phyloP scores from a whole-genome alignment of 805 yeast species.

The Lipomyces spencermartinsiae region DNA sequence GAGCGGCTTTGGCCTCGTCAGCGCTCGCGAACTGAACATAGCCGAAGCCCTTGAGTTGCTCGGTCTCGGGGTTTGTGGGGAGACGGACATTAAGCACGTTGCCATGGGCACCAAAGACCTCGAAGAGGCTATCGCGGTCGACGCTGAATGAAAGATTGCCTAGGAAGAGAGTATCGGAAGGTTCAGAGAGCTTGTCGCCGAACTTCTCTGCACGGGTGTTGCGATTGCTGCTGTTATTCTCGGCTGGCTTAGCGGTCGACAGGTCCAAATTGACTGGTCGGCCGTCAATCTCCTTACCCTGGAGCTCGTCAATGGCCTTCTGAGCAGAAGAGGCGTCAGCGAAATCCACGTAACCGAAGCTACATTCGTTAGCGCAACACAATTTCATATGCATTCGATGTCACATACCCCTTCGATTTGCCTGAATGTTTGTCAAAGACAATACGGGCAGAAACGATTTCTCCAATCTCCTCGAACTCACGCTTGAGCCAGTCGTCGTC shows the following conservation, averaged over 20 bases:
- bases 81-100: slow-evolving; percentile 86
- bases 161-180: slow-evolving; percentile 93
- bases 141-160: slow-evolving; percentile 95
- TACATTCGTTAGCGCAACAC: background rate
- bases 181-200: slow-evolving; percentile 90
- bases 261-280: slow-evolving; percentile 93
- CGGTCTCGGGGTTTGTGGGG: slow-evolving; percentile 98
- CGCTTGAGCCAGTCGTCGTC: slow-evolving; percentile 92
- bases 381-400: background rate
- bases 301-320: slow-evolving; percentile 81
- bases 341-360: slow-evolving; percentile 81
- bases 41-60: slow-evolving; percentile 99
- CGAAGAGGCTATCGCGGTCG: slow-evolving; percentile 77
- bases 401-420: slow-evolving; percentile 85
- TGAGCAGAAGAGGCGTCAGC: slow-evolving; percentile 77
- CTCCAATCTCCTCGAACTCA: slow-evolving; percentile 84
- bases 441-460: slow-evolving; percentile 88
- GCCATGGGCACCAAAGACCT: slow-evolving; percentile 78
- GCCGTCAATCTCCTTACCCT: slow-evolving; percentile 96
- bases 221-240: slow-evolving; percentile 56
- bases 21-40: slow-evolving; percentile 88
- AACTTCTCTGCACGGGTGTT: slow-evolving; percentile 83
- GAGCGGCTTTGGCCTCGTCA: slow-evolving; percentile 90
- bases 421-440: slow-evolving; percentile 91
- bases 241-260: slow-evolving; percentile 81